phyloP scores from a whole-genome alignment of 1,284 basidiomycete genomes.

The Waitea zeae region DNA sequence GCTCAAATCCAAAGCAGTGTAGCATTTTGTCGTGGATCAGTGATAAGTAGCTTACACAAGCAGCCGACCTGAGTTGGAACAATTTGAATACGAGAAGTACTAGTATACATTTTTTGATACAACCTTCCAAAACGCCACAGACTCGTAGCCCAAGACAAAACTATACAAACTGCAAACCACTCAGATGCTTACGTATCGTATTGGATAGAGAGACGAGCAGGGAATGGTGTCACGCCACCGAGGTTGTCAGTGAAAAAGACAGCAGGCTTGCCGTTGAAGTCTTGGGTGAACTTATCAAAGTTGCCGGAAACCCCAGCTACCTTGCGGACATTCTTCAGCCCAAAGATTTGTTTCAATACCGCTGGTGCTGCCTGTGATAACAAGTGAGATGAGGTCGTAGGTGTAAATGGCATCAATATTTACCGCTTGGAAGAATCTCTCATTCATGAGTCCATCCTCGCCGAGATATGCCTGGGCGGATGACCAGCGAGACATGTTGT shows the following conservation, averaged over 20 bases:
- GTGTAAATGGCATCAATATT: conserved; percentile 13
- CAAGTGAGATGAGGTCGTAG: conserved; percentile 25
- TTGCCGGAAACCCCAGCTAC: conserved; percentile 33
- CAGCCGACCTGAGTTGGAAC: too few species aligned
- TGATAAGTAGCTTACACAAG: too few species aligned
- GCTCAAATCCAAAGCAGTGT: too few species aligned
- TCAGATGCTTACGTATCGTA: too few species aligned
- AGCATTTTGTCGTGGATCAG: too few species aligned
- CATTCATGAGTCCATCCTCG: conserved; percentile 11
- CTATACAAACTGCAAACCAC: too few species aligned
- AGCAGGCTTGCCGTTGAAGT: neutral
- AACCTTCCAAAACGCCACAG: too few species aligned
- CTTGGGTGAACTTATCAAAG: conserved; percentile 23
- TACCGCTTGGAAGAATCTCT: neutral
- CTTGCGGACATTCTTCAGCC: conserved; percentile 28
- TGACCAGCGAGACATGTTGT: conserved; percentile 3
- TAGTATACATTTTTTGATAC: too few species aligned
- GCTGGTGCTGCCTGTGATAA: conserved; percentile 20
- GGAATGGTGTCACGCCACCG: neutral
- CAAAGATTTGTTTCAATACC: conserved; percentile 30
- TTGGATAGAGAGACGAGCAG: neutral
- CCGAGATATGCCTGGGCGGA: conserved; percentile 4
- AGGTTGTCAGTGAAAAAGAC: neutral
- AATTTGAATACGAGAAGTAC: too few species aligned
- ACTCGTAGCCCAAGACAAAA: too few species aligned